Base-by-base conservation (phyloP, 768 basidiomycete genomes). In the Lentinula guzmanii region DNA sequence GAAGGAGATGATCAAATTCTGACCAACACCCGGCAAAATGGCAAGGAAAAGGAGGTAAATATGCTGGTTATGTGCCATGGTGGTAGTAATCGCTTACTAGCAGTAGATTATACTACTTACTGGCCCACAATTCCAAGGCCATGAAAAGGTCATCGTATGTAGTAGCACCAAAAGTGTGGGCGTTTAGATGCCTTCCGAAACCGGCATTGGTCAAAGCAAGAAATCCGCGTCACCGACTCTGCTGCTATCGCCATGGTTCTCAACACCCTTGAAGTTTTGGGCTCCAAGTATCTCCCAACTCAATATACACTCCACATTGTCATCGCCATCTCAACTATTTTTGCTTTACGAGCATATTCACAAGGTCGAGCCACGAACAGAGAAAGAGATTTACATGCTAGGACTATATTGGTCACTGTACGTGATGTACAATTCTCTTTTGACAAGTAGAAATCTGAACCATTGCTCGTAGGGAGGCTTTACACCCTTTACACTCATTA, bases 371-470 rank as follows among this genome's bases (percentile, higher is more conserved):
- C 72, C n/a, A 91, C 90, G 3, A 84, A 72, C 62, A 75, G 92
- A 21, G 90, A 93, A 64, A 77, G 91, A 54, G 86, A 89, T 67
- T 74, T 94, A 50, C 90, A 93, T 75, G 85, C 83, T 0, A 79
- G 90, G 2, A 80, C 82, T 3, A 76, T 93, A 24, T 71, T 94
- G 8, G 72, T 93, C 8, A 93, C 91, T 21, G 91, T 88, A 67
- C 62, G 83, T 74, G 45, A 43, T 1, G 5, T 9, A 11, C 16
- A 41, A 1, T 10, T 55, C 11, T 28, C 31, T 55, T 56, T 55
- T 0, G 31, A 8, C 55, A 13, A 13, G 48, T 24, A 58, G 9
- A 41, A 28, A n/a, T 56, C 11, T 24, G 6, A 37, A 41, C 5
- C 31, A 18, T 13, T 33, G 4, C 10, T 39, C 28, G 21, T 63